Evolutionary conservation across 2,329 filamentous ascomycete genomes (phyloP).

Genomic region (Colletotrichum sp.): DNA sequence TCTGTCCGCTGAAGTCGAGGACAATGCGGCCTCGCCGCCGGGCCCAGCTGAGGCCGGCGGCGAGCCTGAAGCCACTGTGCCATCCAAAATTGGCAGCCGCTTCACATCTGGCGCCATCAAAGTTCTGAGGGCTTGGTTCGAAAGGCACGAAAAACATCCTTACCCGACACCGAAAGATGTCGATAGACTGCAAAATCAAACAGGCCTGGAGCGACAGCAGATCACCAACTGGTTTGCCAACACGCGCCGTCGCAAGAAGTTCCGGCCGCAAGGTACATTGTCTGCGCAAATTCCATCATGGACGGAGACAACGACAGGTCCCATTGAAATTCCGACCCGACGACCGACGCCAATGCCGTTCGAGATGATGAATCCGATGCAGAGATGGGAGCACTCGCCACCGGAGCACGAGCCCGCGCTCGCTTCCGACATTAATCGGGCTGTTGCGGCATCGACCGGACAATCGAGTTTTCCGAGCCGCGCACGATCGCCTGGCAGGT

Average conservation of each 20-base stretch:
- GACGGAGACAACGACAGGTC: slow-evolving; percentile 31
- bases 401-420: slow-evolving; percentile 26
- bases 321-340: slow-evolving; percentile 61
- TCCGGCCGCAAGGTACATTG: slow-evolving; percentile 49
- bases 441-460: slow-evolving; percentile 19
- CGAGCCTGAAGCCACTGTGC: not conserved
- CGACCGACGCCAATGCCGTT: slow-evolving; percentile 38
- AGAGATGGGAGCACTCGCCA: slow-evolving; percentile 25
- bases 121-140: slow-evolving; percentile 67
- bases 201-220: slow-evolving; percentile 65
- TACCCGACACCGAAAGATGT: slow-evolving; percentile 72
- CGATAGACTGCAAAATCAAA: slow-evolving; percentile 60
- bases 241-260: slow-evolving; percentile 67
- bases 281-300: slow-evolving; percentile 54
- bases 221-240: slow-evolving; percentile 77
- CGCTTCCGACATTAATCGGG: slow-evolving; percentile 25
- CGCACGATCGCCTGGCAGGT: slow-evolving; percentile 27
- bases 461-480: not conserved
- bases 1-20: not conserved
- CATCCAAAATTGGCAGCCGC: not conserved
- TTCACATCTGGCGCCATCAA: slow-evolving; percentile 35
- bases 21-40: no score
- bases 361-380: slow-evolving; percentile 19
- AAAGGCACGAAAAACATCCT: slow-evolving; percentile 64
- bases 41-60: not conserved